These are phyloP conservation scores for Coccomyxa sp. DNA, from an alignment of 139 green algal genomes.

Conservation along the genomic window DNA sequence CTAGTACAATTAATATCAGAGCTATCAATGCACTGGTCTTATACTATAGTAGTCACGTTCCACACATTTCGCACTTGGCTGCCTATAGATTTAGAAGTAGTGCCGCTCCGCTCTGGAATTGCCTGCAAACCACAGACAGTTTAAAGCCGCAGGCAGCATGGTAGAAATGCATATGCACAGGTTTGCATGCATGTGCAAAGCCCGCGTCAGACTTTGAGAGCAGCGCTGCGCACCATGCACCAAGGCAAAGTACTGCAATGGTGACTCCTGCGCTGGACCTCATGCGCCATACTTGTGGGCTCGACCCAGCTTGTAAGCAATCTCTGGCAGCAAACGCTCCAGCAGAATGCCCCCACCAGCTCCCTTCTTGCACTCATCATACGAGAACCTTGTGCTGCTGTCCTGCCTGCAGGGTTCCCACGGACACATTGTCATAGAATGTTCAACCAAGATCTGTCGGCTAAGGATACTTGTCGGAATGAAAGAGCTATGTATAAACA, in stretches of 20 bases:
- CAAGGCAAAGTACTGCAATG: background rate
- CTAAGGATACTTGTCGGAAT: background rate
- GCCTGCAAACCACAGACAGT: too few relatives aligned
- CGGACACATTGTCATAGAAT: background rate
- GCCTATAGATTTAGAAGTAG: too few relatives aligned
- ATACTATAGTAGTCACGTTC: too few relatives aligned
- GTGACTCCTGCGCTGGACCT: background rate
- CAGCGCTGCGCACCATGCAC: background rate
- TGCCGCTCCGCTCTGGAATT: too few relatives aligned
- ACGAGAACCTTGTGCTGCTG: constrained; percentile 20
- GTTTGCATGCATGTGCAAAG: background rate
- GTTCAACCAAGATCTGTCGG: background rate
- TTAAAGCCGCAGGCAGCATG: too few relatives aligned
- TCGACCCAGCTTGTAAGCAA: constrained; percentile 66
- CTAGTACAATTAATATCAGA: too few relatives aligned
- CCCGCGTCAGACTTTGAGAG: background rate
- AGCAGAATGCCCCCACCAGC: constrained; percentile 33
- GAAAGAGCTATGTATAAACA: background rate
- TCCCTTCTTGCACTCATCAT: constrained; percentile 31
- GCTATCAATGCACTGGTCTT: too few relatives aligned
- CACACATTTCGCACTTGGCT: too few relatives aligned
- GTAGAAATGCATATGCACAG: too few relatives aligned
- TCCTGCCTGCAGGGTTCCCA: constrained; percentile 33
- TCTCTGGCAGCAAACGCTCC: constrained; percentile 58
- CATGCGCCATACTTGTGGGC: constrained; percentile 71